A percentile compares a stretch with the other conserved stretches of the same genome.
phyloP scores from a whole-genome alignment of 352 stramenopile genomes.

The Globisporangium cederbergense region DNA sequence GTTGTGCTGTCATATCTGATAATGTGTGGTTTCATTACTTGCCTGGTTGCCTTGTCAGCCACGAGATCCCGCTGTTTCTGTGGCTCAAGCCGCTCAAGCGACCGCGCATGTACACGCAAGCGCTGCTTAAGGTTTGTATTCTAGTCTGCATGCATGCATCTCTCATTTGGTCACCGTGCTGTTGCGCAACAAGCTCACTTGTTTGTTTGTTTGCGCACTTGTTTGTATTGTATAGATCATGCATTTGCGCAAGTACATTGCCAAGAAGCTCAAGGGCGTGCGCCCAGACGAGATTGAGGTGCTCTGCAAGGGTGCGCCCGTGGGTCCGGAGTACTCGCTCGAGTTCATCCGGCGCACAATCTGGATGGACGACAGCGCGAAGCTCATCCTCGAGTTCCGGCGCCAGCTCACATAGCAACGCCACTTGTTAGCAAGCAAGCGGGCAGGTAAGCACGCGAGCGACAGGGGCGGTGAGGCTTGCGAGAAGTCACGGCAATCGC shows the following conservation, averaged over 20 bases:
- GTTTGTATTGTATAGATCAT: slow-evolving; percentile 33
- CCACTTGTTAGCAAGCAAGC: background rate
- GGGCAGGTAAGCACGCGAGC: background rate
- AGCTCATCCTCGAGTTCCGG: slow-evolving; percentile 60
- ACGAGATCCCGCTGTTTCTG: slow-evolving; percentile 42
- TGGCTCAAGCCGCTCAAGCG: slow-evolving; percentile 26
- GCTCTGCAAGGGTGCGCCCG: slow-evolving; percentile 36
- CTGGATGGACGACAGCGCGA: slow-evolving; percentile 36
- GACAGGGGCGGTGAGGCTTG: background rate
- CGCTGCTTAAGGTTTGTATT: slow-evolving; percentile 36
- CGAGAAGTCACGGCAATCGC: background rate
- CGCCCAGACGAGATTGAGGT: slow-evolving; percentile 56
- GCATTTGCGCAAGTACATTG: slow-evolving; percentile 59
- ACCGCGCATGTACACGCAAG: slow-evolving; percentile 39
- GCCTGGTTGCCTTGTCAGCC: slow-evolving; percentile 8
- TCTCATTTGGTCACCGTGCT: background rate
- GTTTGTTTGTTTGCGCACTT: background rate
- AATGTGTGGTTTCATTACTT: no score
- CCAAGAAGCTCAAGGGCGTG: slow-evolving; percentile 34
- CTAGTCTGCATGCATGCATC: background rate
- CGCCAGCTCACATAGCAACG: slow-evolving; percentile 18
- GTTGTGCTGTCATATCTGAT: background rate
- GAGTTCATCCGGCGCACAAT: slow-evolving; percentile 62
- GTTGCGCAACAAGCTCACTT: background rate
- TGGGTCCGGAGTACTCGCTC: slow-evolving; percentile 61